Percentiles rank a stretch among this genome's conserved stretches.
These are phyloP conservation scores for Neonothopanus nambi DNA, from an alignment of 1,284 basidiomycete genomes.

Conservation along the genomic window DNA sequence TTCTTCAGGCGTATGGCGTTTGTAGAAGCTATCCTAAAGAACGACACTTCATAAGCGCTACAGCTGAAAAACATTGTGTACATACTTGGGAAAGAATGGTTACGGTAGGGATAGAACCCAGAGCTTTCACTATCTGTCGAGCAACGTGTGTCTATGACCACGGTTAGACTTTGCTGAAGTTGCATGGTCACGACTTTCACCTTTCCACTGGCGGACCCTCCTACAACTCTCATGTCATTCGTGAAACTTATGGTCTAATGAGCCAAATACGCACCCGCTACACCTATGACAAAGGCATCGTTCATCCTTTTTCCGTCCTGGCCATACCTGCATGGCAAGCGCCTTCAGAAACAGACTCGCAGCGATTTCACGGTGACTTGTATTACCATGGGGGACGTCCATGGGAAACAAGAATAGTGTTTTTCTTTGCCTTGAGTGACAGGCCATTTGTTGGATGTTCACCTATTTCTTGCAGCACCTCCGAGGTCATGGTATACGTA, in stretches of 20 bases:
- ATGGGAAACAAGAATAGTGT: conserved; percentile 81
- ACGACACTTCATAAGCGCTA: neutral
- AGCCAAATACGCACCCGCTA: conserved; percentile 69
- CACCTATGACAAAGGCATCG: conserved; percentile 90
- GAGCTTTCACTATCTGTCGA: conserved; percentile 76
- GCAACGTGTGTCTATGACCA: conserved; percentile 85
- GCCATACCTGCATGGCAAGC: conserved; percentile 57
- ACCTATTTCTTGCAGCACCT: neutral
- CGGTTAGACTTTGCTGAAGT: conserved; percentile 2
- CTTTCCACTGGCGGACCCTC: conserved; percentile 94
- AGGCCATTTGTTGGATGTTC: neutral
- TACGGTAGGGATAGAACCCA: conserved; percentile 86
- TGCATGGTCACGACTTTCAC: conserved; percentile 47
- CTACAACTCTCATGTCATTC: no score
- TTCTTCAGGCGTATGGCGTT: conserved; percentile 76
- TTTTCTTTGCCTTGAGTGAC: conserved; percentile 56
- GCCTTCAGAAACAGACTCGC: neutral
- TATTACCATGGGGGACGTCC: conserved; percentile 81
- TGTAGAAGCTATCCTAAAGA: conserved; percentile 94
- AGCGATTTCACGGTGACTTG: neutral
- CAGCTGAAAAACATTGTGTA: neutral
- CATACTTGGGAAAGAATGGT: conserved; percentile 83
- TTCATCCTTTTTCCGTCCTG: conserved; percentile 68
- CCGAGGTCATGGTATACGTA: neutral
- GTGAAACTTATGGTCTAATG: no score